Base-by-base conservation (phyloP, 768 basidiomycete species). In the Boletus pseudo-olivaceus region DNA sequence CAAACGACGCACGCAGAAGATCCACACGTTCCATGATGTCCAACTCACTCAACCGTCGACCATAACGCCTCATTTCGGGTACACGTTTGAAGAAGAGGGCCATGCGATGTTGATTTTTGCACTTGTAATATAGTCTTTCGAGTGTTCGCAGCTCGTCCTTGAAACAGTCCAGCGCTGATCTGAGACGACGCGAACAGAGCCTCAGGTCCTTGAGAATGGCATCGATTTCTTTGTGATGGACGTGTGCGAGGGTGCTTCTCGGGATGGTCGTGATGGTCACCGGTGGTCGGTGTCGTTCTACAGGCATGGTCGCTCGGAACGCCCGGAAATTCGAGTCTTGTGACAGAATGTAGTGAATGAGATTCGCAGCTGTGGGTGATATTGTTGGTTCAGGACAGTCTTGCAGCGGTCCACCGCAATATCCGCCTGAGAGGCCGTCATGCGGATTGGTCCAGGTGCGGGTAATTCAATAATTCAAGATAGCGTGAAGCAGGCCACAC, bases 111-210 rank as follows among this genome's bases (percentile, higher is more conserved):
- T 93, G 90, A 59, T 90, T 92, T 64, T 87, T 89, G 58, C 82
- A 83, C 61, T 88, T 89, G 72, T 92, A 91, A 66, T 84, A 85
- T 2, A 91, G 65, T 55, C 85, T 76, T 60, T 85, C 82, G 34
- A 91, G 73, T 19, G 88, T 67, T 48, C 78, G 78, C 6, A 82
- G 66, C 61, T 67, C 65, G 47, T 66, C 59, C 14, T 47, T 54
- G 56, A 65, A 58, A 26, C 42, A 43, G 45, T 53, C 59, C n/a
- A 82, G 60, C 11, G 73, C 71, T 38, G 73, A 64, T 44, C 77
- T 79, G 17, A 88, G 75, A 29, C 77, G 75, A 32, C 84, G 81
- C n/a, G 78, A 74, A 58, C 71, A 73, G 44, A 68, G 27, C 64
- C 82, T 89, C 44, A 89, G 74, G 47, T 76, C 73, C 63, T 88